Evolutionary conservation across 1,284 basidiomycete genomes (phyloP), one percentile per base, ranked within the genome.

Genomic region (Xerocomus nothofagi): DNA sequence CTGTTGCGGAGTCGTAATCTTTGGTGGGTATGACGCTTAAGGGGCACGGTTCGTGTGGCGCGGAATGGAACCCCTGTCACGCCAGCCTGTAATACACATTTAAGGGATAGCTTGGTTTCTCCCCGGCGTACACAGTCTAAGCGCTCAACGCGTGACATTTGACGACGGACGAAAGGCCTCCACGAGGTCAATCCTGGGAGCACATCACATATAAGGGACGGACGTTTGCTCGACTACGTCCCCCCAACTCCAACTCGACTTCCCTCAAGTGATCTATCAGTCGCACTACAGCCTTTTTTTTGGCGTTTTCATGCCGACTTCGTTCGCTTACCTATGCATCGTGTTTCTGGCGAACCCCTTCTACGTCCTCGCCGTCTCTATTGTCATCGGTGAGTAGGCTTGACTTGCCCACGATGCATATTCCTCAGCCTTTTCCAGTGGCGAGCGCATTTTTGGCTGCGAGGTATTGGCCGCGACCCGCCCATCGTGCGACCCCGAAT

Each of bases 301-400:
- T 32, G n/a, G n/a, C n/a, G n/a, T 14, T 9, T 31, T 34, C 24
- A 45, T 27, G 12, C 9, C 6, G 52, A 17, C 14, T 12, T 42
- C 29, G 11, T 24, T 58, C 8, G 2, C 23, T 20, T 39, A 36
- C 8, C 5, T 9, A 17, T 34, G n/a, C 5, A 42, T 44, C 39
- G 14, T 23, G 6, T 44, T 39, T 36, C 6, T 56, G 17, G 24
- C 24, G 6, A 3, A 30, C 15, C 15, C 12, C 8, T 0, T 34
- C 31, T 6, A 39, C 20, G 17, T 27, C 10, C 24, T 21, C 4
- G 9, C 8, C 9, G 10, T 37, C n/a, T 20, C 14, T 15, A 15
- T 49, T 18, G 36, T 20, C 6, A 50, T 58, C 9, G 14, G 55
- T 58, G 37, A 33, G 52, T 20, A 21, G 20, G 4, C 15, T 9